Base-by-base conservation (phyloP, 129 eudicot species). In the Flaveria trinervia region DNA sequence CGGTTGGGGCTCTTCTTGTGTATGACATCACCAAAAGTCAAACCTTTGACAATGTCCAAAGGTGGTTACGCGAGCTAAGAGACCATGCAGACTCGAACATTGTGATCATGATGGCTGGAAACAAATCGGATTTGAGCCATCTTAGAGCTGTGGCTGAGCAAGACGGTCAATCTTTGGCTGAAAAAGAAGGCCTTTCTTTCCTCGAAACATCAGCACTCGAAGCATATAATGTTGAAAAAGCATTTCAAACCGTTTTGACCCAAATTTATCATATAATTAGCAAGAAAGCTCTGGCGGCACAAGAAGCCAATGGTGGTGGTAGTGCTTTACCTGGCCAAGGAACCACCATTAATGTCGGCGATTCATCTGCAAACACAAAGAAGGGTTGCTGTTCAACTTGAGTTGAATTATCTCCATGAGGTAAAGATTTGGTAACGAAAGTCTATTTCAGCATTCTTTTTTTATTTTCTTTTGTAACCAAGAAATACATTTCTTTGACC, bases 81-180 rank as follows among this genome's bases (percentile, higher is more conserved):
- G 95, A 91, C 71, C 97, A 91, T 48, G 97, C 97, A 0, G 97
- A 91, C 74, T 86, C 97, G 3, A 91, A 91, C 79, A 91, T 88
- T 46, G 97, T 91, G 25, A 89, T 91, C 80, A 91, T 89, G 92
- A 86, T 91, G 92, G 91, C 88, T 43, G 97, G 97, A 81, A 91
- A 91, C 86, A 91, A 91, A 80, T 86, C 97, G 0, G 97, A 91
- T 79, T 76, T 91, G 80, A 89, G 84, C 65, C 97, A 91, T 75
- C 89, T 91, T 11, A 74, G 97, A 71, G 87, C 89, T 3, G 95
- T 91, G 16, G 77, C 85, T 68, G 95, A 86, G 65, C 75, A 89
- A 43, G 95, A 91, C 49, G 97, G 92, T 36, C 95, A 89, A 70
- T 59, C 92, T 16, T 78, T 91, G 75, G 90, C 97, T 4, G 97